These are phyloP conservation scores for Fraxinus dipetala DNA, from an alignment of 305 asterid genomes.

Conservation along the genomic window DNA sequence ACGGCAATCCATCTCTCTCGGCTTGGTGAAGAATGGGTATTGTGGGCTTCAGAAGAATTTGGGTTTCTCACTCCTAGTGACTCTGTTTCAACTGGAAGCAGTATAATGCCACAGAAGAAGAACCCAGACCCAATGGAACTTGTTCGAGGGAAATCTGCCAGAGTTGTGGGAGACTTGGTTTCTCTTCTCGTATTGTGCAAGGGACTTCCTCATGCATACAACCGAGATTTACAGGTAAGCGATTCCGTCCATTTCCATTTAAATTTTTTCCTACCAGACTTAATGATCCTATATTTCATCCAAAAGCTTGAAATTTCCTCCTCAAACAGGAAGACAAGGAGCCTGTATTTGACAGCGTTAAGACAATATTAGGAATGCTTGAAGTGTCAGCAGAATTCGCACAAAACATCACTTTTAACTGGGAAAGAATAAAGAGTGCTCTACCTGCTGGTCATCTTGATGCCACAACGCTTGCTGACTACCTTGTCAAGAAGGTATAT, in stretches of 20 bases:
- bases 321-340: conserved; percentile 86
- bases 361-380: conserved; percentile 87
- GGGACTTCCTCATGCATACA: conserved; percentile 98
- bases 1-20: conserved; percentile 90
- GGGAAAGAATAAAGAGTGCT: conserved; percentile 59
- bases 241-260: not conserved
- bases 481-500: conserved; percentile 86
- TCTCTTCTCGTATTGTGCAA: conserved; percentile 94
- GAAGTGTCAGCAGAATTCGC: conserved; percentile 97
- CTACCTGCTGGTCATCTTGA: conserved; percentile 98
- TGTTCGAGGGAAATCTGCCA: conserved; percentile 94
- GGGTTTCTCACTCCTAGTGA: conserved; percentile 94
- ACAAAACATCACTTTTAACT: conserved; percentile 65
- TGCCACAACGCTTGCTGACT: conserved; percentile 97
- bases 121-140: conserved; percentile 99
- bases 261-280: not conserved
- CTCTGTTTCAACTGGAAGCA: conserved; percentile 96
- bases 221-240: conserved; percentile 91
- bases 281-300: not conserved
- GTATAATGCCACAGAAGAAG: conserved; percentile 99
- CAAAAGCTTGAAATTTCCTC: not conserved
- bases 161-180: conserved; percentile 89
- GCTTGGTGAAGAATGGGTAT: conserved; percentile 98
- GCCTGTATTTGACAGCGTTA: conserved; percentile 93
- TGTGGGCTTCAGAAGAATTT: conserved; percentile 98